Conservation (phyloP, 2,329 filamentous ascomycete genomes). For the Botrytis medusae region DNA sequence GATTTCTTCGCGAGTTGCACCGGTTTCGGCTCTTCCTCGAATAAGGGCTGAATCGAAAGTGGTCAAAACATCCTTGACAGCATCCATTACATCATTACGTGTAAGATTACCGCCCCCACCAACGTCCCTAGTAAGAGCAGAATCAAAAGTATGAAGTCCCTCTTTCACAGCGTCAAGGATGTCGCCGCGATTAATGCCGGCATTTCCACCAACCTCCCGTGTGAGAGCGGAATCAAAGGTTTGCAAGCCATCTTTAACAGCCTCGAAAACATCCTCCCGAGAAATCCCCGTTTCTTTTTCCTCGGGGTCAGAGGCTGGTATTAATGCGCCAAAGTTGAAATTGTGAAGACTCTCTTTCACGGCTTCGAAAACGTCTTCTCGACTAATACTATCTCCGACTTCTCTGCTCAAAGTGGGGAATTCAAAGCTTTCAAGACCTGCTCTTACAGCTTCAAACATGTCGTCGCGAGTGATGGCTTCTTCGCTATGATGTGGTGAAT, state of each 20-base stretch:
- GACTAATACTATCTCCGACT: conserved; percentile 56
- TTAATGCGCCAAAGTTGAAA: conserved; percentile 47
- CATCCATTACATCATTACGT: conserved; percentile 80
- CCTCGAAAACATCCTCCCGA: conserved; percentile 80
- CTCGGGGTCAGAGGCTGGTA: conserved; percentile 46
- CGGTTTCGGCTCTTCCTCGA: conserved; percentile 51
- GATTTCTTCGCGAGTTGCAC: conserved; percentile 17
- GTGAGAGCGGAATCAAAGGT: conserved; percentile 21
- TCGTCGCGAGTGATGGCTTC: conserved; percentile 60
- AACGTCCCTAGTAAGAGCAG: conserved; percentile 46
- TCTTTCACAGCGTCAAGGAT: conserved; percentile 85
- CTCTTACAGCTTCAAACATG: conserved; percentile 62
- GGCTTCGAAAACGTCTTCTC: conserved; percentile 82
- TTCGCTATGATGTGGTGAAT: conserved; percentile 54
- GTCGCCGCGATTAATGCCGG: conserved; percentile 71
- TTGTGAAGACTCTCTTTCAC: conserved; percentile 63
- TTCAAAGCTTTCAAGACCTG: conserved; percentile 55
- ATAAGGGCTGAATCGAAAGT: conserved; percentile 56
- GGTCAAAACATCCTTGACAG: conserved; percentile 69
- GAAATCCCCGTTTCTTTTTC: conserved; percentile 53
- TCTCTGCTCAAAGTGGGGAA: conserved; percentile 41
- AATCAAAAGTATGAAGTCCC: conserved; percentile 55
- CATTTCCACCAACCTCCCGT: conserved; percentile 40
- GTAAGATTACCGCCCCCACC: conserved; percentile 54
- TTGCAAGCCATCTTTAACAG: conserved; percentile 64